These are phyloP conservation scores for Candida xyloterini DNA, from an alignment of 805 yeast species.

Conservation along the genomic window DNA sequence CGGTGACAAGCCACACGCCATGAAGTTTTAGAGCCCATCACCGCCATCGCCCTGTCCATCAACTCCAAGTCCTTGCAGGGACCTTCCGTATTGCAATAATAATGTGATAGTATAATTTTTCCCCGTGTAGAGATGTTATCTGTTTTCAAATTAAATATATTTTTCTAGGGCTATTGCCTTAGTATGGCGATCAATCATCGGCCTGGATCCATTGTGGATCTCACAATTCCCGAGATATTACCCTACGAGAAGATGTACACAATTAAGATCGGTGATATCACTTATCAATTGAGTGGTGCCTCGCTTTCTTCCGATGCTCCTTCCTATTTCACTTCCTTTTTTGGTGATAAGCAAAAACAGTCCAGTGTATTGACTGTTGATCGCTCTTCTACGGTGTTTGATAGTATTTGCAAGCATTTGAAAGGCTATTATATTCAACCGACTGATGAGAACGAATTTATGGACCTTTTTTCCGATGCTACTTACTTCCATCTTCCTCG, in stretches of 20 bases:
- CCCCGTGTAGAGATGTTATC: slow-evolving; percentile 7
- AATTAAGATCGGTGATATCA: slow-evolving; percentile 63
- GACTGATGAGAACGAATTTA: slow-evolving; percentile 56
- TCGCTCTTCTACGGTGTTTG: slow-evolving; percentile 68
- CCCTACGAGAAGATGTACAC: slow-evolving; percentile 71
- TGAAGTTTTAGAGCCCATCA: slow-evolving; percentile 68
- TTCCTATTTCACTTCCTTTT: slow-evolving; percentile 78
- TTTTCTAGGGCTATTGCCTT: too few relatives aligned
- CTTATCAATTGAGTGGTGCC: slow-evolving; percentile 74
- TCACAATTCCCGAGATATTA: slow-evolving; percentile 47
- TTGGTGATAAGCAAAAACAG: slow-evolving; percentile 39
- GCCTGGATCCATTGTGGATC: slow-evolving; percentile 25
- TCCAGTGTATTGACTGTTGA: slow-evolving; percentile 59
- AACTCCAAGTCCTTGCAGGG: slow-evolving; percentile 13
- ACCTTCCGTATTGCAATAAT: slow-evolving; percentile 12
- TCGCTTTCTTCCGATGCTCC: slow-evolving; percentile 85
- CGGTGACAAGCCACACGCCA: slow-evolving; percentile 98
- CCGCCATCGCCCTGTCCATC: slow-evolving; percentile 19
- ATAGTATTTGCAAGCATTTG: slow-evolving; percentile 63
- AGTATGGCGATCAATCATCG: too few relatives aligned
- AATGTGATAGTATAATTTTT: slow-evolving; percentile 9
- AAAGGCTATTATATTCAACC: slow-evolving; percentile 75
- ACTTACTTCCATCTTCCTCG: slow-evolving; percentile 64
- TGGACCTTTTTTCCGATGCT: slow-evolving; percentile 66
- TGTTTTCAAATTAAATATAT: too few relatives aligned